These are phyloP conservation scores for Acer negundo DNA, from an alignment of 345 rosid species.

Conservation along the genomic window DNA sequence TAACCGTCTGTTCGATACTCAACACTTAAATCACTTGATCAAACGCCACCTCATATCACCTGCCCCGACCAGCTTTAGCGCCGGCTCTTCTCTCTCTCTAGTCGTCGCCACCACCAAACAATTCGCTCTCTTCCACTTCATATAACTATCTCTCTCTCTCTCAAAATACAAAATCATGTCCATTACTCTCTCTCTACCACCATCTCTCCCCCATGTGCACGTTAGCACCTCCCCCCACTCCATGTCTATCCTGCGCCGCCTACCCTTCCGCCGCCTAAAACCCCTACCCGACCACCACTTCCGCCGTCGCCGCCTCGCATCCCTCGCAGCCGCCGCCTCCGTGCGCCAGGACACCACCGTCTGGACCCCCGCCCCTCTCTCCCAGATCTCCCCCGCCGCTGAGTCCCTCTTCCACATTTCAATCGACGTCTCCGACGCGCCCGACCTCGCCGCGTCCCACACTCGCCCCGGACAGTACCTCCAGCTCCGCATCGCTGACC, in stretches of 20 bases:
- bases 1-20: not conserved
- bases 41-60: constrained; percentile 38
- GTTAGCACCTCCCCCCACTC: constrained; percentile 44
- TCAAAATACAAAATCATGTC: constrained; percentile 40
- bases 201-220: constrained; percentile 46
- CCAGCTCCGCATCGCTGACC: constrained; percentile 76
- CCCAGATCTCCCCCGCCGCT: constrained; percentile 61
- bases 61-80: constrained; percentile 36
- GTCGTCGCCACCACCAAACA: constrained; percentile 12
- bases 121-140: not conserved
- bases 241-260: constrained; percentile 77
- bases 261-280: constrained; percentile 31
- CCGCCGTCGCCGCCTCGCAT: constrained; percentile 38
- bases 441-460: constrained; percentile 70
- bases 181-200: constrained; percentile 26
- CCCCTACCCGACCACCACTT: constrained; percentile 13
- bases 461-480: constrained; percentile 83
- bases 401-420: constrained; percentile 83
- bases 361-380: constrained; percentile 78
- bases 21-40: not conserved
- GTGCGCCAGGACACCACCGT: constrained; percentile 72
- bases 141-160: not conserved
- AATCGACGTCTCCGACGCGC: constrained; percentile 71
- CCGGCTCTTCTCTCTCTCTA: constrained; percentile 31
- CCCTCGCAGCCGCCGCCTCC: constrained; percentile 54